Evolutionary conservation across 2,329 filamentous ascomycete species (phyloP), one percentile per base, ranked within the genome.

Genomic region (Pyrenochaeta sp.): DNA sequence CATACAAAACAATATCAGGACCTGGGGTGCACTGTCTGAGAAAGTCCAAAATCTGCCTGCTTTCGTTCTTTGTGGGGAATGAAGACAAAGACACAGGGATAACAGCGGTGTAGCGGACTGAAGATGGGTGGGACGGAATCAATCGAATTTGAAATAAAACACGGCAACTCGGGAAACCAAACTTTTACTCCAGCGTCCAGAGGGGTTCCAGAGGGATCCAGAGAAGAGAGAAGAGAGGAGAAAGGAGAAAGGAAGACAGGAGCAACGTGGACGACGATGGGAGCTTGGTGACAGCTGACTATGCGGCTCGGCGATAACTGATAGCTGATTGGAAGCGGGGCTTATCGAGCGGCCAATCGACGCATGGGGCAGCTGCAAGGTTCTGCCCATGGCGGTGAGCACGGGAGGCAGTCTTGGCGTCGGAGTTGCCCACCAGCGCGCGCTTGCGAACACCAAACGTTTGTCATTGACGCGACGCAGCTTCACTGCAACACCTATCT

Each of bases 341-440:
- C 60, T 68, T 68, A 68, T 67, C 64, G 44, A 34, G 35, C 35
- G 41, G 43, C 26, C 24, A 41, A 28, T 44, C 35, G 50, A 48
- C 55, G 57, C 44, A 55, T 57, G 53, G 53, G 58, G 58, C 57
- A 63, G 51, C 54, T 61, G 48, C 60, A 44, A 60, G 55, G 51
- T 11, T 21, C 30, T 32, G 30, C 31, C 31, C 14, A n/a, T n/a
- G 31, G 31, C 31, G 31, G 31, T 34, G 19, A 32, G 47, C 40
- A 46, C 51, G 51, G 44, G 42, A 51, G 28, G 22, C 23, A 21
- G 32, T 35, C 55, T 59, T 58, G 61, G 53, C 56, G 41, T 56
- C 53, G 58, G 57, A 53, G 51, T 44, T 48, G 59, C 45, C 31
- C 31, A 34, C 31, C 31, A 5, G 14, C 24, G 24, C 31, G 31